phyloP scores from a whole-genome alignment of 768 basidiomycete species.

The Lentinus brumalis region DNA sequence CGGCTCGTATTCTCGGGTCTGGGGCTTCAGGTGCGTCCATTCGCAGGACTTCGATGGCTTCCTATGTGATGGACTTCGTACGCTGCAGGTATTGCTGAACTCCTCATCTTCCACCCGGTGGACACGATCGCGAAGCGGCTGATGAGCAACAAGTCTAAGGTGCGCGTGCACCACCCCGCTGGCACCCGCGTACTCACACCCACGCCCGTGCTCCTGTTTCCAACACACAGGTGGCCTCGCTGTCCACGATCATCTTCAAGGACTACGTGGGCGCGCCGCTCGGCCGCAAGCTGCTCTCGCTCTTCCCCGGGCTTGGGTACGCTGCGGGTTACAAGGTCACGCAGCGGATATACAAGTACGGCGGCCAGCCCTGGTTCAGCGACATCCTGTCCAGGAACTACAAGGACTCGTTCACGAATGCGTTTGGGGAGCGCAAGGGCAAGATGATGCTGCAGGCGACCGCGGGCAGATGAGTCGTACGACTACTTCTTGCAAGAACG shows the following conservation, averaged over 20 bases:
- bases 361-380: constrained; percentile 97
- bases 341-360: constrained; percentile 96
- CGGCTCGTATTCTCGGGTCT: constrained; percentile 88
- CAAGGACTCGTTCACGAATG: constrained; percentile 76
- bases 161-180: constrained; percentile 24
- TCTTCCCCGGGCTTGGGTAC: constrained; percentile 98
- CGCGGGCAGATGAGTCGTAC: constrained; percentile 75
- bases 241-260: constrained; percentile 85
- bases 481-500: neutral
- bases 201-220: too few relatives aligned
- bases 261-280: constrained; percentile 73
- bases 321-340: constrained; percentile 97
- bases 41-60: too few relatives aligned
- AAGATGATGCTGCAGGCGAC: constrained; percentile 95
- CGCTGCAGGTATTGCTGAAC: constrained; percentile 87
- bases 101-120: constrained; percentile 93
- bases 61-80: too few relatives aligned
- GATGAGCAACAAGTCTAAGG: constrained; percentile 96
- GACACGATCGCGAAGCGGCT: constrained; percentile 98
- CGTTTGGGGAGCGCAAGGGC: constrained; percentile 93
- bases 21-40: constrained; percentile 78
- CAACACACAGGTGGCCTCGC: constrained; percentile 56
- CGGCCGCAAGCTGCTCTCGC: constrained; percentile 72
- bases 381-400: constrained; percentile 85
- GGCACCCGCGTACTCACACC: neutral